phyloP scores from a whole-genome alignment of 768 basidiomycete genomes.

The Panaeolus cyanescens region DNA sequence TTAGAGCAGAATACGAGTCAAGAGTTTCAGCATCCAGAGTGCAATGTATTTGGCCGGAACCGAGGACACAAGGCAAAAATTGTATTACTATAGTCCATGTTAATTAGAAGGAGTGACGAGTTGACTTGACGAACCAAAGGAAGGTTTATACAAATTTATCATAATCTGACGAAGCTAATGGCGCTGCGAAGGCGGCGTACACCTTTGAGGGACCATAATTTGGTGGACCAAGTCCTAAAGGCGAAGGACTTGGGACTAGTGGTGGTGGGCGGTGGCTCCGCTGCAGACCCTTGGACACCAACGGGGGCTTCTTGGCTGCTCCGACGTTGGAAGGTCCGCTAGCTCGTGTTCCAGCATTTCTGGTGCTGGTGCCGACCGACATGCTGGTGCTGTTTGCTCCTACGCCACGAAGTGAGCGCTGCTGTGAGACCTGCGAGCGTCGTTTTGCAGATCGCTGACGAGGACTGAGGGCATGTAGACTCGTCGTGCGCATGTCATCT shows the following conservation, averaged over 20 bases:
- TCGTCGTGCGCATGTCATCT: slow-evolving; percentile 15
- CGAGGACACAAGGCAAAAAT: no score
- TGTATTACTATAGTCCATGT: not conserved
- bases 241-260: slow-evolving; percentile 30
- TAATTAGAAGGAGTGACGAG: not conserved
- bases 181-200: slow-evolving; percentile 30
- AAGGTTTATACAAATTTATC: slow-evolving; percentile 22
- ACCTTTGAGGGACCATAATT: slow-evolving; percentile 24
- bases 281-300: slow-evolving; percentile 23
- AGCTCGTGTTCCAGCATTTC: slow-evolving; percentile 6
- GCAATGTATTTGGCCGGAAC: no score
- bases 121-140: not conserved
- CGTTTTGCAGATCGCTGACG: slow-evolving; percentile 11
- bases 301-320: slow-evolving; percentile 10
- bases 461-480: slow-evolving; percentile 13
- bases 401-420: slow-evolving; percentile 16
- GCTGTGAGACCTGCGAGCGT: slow-evolving; percentile 9
- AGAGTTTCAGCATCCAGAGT: no score
- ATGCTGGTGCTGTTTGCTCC: slow-evolving; percentile 4
- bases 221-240: slow-evolving; percentile 23
- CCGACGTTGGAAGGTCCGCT: slow-evolving; percentile 3
- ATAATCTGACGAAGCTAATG: slow-evolving; percentile 21
- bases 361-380: slow-evolving; percentile 7
- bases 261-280: slow-evolving; percentile 26
- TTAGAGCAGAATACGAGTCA: no score